These are phyloP conservation scores for Ophiosphaerella narmari DNA, from an alignment of 2,329 filamentous ascomycete genomes.

Conservation along the genomic window DNA sequence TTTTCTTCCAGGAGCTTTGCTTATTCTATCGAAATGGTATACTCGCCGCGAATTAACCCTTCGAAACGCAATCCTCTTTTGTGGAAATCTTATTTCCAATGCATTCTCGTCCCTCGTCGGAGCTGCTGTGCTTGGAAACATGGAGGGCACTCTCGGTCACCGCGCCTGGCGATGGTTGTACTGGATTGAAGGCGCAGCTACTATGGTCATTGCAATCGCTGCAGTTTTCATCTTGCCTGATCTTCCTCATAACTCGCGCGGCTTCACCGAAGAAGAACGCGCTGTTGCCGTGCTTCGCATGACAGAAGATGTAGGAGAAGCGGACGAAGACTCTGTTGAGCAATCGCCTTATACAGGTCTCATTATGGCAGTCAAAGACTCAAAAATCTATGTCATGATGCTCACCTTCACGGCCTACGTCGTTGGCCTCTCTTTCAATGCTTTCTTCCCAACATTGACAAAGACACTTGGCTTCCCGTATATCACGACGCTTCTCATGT, in stretches of 20 bases:
- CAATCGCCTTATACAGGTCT: constrained; percentile 59
- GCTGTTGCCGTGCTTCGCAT: constrained; percentile 45
- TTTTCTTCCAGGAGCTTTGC: constrained; percentile 66
- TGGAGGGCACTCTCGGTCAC: constrained; percentile 42
- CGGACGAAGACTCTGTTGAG: constrained; percentile 47
- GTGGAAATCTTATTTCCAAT: constrained; percentile 50
- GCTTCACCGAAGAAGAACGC: constrained; percentile 54
- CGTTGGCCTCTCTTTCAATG: constrained; percentile 52
- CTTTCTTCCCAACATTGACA: constrained; percentile 47
- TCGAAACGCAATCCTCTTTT: constrained; percentile 49
- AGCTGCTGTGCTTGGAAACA: constrained; percentile 47
- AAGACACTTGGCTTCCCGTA: constrained; percentile 45
- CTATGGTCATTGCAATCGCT: constrained; percentile 38
- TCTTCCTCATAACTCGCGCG: constrained; percentile 48
- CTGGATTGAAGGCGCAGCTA: constrained; percentile 47
- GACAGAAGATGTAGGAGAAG: constrained; percentile 58
- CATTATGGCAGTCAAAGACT: constrained; percentile 63
- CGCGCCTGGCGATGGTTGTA: constrained; percentile 48
- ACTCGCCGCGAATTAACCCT: constrained; percentile 57
- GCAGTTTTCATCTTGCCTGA: constrained; percentile 41
- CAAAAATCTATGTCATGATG: constrained; percentile 69
- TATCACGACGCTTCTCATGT: constrained; percentile 45
- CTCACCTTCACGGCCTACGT: constrained; percentile 65
- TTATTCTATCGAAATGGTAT: constrained; percentile 70
- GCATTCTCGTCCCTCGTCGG: constrained; percentile 53